These are phyloP conservation scores for Plasmodium fragile DNA, from an alignment of 169 alveolate species.

Conservation along the genomic window DNA sequence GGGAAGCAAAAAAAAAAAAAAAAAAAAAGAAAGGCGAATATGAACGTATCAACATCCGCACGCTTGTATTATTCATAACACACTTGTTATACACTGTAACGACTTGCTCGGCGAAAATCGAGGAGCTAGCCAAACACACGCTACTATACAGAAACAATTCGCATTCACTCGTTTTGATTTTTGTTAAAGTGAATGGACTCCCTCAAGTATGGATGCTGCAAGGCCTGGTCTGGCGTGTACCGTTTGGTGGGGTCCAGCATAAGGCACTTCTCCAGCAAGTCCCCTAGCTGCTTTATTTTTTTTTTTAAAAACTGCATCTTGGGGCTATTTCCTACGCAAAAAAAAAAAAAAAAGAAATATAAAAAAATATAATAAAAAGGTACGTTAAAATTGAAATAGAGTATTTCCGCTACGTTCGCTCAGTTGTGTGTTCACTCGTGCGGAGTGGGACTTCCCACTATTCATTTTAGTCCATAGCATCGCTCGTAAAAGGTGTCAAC, in stretches of 20 bases:
- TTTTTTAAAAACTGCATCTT: constrained; percentile 82
- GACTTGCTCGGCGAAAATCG: neutral
- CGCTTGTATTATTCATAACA: neutral
- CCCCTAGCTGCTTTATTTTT: constrained; percentile 91
- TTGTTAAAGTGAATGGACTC: constrained; percentile 79
- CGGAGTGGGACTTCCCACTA: neutral
- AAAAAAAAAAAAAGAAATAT: neutral
- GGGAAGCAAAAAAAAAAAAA: neutral
- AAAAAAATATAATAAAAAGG: neutral
- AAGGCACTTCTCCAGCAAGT: constrained; percentile 95
- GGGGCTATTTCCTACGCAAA: constrained; percentile 79
- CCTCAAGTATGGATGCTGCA: constrained; percentile 94
- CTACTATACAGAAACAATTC: no score
- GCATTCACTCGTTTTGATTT: constrained; percentile 38
- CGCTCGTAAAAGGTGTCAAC: neutral
- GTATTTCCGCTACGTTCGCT: neutral
- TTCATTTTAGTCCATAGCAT: neutral
- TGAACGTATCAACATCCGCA: neutral
- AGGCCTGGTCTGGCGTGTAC: constrained; percentile 96
- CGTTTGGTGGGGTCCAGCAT: constrained; percentile 96
- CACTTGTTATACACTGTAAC: neutral
- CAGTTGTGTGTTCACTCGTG: neutral
- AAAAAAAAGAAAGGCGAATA: neutral
- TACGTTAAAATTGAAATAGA: neutral
- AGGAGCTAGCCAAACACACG: neutral